Evolutionary conservation across 2,329 filamentous ascomycete species (phyloP), one percentile per base, ranked within the genome.

Genomic region (Sporothrix curviconia): DNA sequence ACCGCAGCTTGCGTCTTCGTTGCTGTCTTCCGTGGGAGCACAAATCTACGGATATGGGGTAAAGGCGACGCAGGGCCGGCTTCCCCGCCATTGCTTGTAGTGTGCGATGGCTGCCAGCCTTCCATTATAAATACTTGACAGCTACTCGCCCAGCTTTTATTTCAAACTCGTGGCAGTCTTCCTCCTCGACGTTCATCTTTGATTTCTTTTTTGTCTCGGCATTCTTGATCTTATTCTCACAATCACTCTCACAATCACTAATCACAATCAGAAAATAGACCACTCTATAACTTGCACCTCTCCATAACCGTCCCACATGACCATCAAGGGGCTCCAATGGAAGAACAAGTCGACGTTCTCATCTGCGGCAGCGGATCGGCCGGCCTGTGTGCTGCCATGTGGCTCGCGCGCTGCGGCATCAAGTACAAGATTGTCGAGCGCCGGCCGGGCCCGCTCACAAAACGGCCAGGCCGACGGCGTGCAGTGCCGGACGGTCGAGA

Each of bases 391-490:
- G 80, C 82, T 6, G 82, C 79, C 11, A 73, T 79, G 28, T 86
- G 82, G 82, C 77, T 86, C 3, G 74, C 82, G 1, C 77, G 77
- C 22, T 78, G 76, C 66, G 76, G 77, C n/a, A 72, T 85, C 60
- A 68, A 70, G 24, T 84, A 77, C 71, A 78, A 73, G 43, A 77
- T 87, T 25, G 71, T 86, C 1, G 84, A 87, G 63, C 75, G 74
- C 6, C 76, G 80, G 5, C 59, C 69, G 3, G 82, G 81, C 0
- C 81, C 80, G 0, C 72, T 86, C n/a, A 51, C 64, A 73, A 40
- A 73, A 77, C 46, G 84, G 83, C 3, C 82, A 86, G 66, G 84
- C 84, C 6, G 84, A 87, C 57, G 80, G 81, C 1, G 79, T 84
- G 9, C 80, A 83, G 66, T 79, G 77, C 57, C 78, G 80, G 0